Base-by-base conservation (phyloP, 2,329 filamentous ascomycete genomes). In the Trichoderma breve region DNA sequence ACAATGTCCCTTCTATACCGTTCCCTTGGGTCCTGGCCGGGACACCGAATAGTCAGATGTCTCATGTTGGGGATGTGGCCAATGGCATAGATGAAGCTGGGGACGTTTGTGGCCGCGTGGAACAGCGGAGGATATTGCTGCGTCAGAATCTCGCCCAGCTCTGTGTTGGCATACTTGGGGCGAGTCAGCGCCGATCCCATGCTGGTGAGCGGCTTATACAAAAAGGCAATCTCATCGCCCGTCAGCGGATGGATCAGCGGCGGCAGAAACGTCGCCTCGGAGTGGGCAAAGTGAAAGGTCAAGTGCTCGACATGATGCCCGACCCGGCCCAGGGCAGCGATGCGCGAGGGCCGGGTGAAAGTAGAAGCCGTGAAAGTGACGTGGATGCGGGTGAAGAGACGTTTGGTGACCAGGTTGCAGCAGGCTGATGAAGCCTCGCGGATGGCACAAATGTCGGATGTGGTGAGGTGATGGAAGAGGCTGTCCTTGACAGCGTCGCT, bases 61-160 rank as follows among this genome's bases (percentile, higher is more conserved):
- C 88, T 85, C 76, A 97, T 84, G 76, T 91, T 92, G 72, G 88
- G 83, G 77, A 97, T 81, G 74, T 90, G 84, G 43, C 87, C 87
- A 78, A 97, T 85, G 63, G 92, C 92, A 74, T 90, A 87, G 76
- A 95, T 90, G 83, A 97, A 97, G 51, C 93, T 92, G 6, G 92
- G 89, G 7, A 97, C 91, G 78, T 97, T 96, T 73, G 93, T 95
- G 8, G 94, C 93, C 7, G 94, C 93, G 78, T 97, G 94, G 82
- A 97, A 97, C 3, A 97, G 84, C 6, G 94, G 93, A 67, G 93
- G 93, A 78, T 97, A 97, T 82, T 97, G 94, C 79, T 93, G 90
- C 15, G 93, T 93, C 73, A 97, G 86, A 72, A 97, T 87, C 78
- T 95, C 92, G 73, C 91, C 94, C 77, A 96, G 89, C 77, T 93